A percentile compares a stretch with the other conserved stretches of the same genome.
phyloP scores from a whole-genome alignment of 441 rosid species.

The Isatis lusitanica region DNA sequence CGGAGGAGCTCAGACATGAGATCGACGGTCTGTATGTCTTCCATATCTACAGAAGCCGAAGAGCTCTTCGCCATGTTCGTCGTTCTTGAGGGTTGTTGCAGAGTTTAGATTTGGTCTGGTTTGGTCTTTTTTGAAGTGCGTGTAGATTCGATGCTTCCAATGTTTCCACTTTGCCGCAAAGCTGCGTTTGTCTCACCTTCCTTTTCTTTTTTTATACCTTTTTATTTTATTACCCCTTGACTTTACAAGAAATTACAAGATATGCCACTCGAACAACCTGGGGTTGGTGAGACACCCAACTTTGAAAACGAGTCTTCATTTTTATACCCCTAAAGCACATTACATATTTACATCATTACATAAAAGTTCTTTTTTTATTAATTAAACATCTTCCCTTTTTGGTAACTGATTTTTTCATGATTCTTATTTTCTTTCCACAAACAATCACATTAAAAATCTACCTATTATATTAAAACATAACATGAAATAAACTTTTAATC shows the following conservation, averaged over 20 bases:
- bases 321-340: neutral
- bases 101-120: neutral
- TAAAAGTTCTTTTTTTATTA: neutral
- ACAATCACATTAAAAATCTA: too few relatives aligned
- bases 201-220: neutral
- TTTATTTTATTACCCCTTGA: neutral
- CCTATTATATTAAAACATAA: too few relatives aligned
- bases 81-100: neutral
- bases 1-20: slow-evolving; percentile 94
- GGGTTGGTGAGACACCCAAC: slow-evolving; percentile 25
- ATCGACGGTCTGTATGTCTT: slow-evolving; percentile 74
- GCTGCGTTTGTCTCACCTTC: neutral
- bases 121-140: neutral
- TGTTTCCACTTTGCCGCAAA: neutral
- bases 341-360: neutral
- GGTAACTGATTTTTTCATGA: too few relatives aligned
- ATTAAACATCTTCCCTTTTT: too few relatives aligned
- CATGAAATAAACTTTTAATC: too few relatives aligned
- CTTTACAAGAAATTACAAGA: neutral
- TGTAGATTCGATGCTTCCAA: slow-evolving; percentile 24
- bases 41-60: slow-evolving; percentile 51
- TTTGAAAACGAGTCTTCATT: slow-evolving; percentile 13
- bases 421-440: too few relatives aligned
- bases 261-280: neutral
- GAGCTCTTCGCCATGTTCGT: slow-evolving; percentile 54